A percentile compares a stretch with the other conserved stretches of the same genome.
phyloP scores from a whole-genome alignment of 768 basidiomycete species.

The Boletus tylopilopsis region DNA sequence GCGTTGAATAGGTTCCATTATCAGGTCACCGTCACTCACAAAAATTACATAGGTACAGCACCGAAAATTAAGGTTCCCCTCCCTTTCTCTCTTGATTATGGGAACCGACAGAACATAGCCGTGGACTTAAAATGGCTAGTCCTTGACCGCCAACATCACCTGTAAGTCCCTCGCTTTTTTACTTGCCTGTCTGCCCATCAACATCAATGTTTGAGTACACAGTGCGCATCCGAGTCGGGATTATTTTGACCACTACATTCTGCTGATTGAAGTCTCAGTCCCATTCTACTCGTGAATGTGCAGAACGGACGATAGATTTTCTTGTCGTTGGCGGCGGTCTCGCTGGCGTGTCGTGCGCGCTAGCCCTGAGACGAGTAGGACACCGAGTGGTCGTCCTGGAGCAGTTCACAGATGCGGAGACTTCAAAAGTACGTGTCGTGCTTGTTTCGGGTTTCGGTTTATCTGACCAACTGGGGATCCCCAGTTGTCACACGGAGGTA shows the following conservation, averaged over 20 bases:
- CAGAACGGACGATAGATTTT: conserved; percentile 33
- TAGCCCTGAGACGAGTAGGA: conserved; percentile 51
- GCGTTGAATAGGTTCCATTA: background rate
- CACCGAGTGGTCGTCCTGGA: conserved; percentile 62
- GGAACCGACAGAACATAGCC: conserved; percentile 15
- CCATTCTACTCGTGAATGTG: conserved; percentile 8
- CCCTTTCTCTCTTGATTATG: conserved; percentile 12
- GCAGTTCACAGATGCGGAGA: conserved; percentile 38
- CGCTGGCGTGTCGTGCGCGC: conserved; percentile 54
- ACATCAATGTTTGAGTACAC: conserved; percentile 12
- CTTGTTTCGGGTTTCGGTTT: background rate
- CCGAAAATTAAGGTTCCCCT: conserved; percentile 7
- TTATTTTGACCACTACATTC: background rate
- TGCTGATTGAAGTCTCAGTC: conserved; percentile 9
- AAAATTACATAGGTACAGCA: background rate
- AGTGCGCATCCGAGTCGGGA: conserved; percentile 8
- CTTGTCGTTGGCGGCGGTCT: conserved; percentile 51
- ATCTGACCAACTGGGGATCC: background rate
- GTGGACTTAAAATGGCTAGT: conserved; percentile 13
- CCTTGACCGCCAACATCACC: background rate
- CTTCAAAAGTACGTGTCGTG: conserved; percentile 29
- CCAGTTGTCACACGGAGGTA: conserved; percentile 36
- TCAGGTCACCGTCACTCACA: conserved; percentile 12
- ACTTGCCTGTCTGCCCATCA: too few species aligned
- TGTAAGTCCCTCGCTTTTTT: background rate